Evolutionary conservation across 176 grass and related monocot species (phyloP).

Genomic region (Ampelocalamus luodianensis): DNA sequence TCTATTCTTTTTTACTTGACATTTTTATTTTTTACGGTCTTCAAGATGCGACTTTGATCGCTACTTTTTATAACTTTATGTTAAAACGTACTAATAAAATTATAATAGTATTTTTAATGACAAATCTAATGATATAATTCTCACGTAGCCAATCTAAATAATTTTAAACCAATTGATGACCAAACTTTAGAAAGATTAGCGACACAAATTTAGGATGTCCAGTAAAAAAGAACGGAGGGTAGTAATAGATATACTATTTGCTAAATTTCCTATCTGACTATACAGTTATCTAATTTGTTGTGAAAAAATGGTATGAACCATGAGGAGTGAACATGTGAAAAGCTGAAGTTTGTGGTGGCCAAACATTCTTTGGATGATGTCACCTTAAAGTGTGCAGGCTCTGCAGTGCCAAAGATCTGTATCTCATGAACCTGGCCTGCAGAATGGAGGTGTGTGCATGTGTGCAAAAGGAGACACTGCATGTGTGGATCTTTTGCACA

Average conservation of each 20-base stretch:
- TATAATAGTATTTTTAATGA: no score
- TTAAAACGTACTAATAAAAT: no score
- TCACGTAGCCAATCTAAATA: no score
- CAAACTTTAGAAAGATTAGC: no score
- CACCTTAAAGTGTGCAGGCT: slow-evolving; percentile 7
- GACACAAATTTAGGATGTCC: no score
- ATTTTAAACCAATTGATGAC: no score
- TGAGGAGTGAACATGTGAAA: neutral
- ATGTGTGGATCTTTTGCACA: slow-evolving; percentile 16
- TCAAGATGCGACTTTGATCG: no score
- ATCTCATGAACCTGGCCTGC: neutral
- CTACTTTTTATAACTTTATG: no score
- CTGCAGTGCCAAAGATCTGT: neutral
- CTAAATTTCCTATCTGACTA: neutral
- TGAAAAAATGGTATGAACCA: neutral
- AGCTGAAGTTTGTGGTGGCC: slow-evolving; percentile 27
- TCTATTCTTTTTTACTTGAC: no score
- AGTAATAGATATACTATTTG: neutral
- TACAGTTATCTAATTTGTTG: neutral
- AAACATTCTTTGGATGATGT: slow-evolving; percentile 40
- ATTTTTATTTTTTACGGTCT: no score
- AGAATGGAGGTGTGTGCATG: neutral
- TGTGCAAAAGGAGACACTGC: slow-evolving; percentile 13
- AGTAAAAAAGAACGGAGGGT: no score
- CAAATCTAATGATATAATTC: no score